Evolutionary conservation across 2,329 filamentous ascomycete species (phyloP), one percentile per base, ranked within the genome.

Genomic region (Penicillium verrucosum): DNA sequence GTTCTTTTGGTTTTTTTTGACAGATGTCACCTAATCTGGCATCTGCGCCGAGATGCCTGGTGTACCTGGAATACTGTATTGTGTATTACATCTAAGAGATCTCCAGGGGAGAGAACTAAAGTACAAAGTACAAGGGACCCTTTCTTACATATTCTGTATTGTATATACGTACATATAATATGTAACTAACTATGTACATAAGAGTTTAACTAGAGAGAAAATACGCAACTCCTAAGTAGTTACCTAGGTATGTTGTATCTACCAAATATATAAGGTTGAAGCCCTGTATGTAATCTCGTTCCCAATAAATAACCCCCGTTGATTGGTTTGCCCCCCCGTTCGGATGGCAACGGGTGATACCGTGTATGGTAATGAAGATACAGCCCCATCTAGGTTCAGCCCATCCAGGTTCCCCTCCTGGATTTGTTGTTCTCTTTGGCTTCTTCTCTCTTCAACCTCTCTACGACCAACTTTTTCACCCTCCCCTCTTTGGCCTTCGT

Each of bases 401-500:
- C 21, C 23, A 32, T 30, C 47, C 46, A 38, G 14, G 42, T 38
- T 51, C 47, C 51, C 54, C 54, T 54, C 51, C 51, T 51, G 53
- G 53, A 44, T 51, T 55, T 55, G 53, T 55, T 60, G 51, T 57
- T 59, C 38, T 59, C 48, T 60, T 40, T 40, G 37, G 38, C 45
- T 29, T 52, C 47, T 59, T 59, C 43, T 51, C 45, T 58, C 53
- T 48, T 36, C 54, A 44, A 51, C 54, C 48, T 53, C 50, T 57
- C 54, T 52, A 63, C 62, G 62, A 65, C 60, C 52, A 42, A 53
- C 60, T 41, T 56, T 37, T 51, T 51, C 51, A 48, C 45, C 52
- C 29, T 40, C 41, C 36, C 57, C 54, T 59, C 50, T 50, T 37
- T 66, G 63, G 64, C 63, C 63, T 51, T 60, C 64, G 61, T 66